phyloP scores from a whole-genome alignment of 1,139 yeast genomes.

The Geotrichum europaeum region DNA sequence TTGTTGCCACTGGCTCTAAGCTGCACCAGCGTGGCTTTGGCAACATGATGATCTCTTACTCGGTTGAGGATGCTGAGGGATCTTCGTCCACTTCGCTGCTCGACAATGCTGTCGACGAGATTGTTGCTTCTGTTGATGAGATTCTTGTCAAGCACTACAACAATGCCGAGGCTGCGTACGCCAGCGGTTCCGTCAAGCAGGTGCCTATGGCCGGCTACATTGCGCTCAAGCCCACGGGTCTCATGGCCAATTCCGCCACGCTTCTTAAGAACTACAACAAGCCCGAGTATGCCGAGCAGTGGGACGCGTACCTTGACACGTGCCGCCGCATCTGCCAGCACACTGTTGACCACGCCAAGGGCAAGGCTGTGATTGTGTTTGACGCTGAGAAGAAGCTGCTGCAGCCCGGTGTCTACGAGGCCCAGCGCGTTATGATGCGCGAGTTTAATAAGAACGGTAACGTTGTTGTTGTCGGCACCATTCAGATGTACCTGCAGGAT shows the following conservation, averaged over 20 bases:
- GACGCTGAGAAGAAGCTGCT: constrained; percentile 90
- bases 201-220: constrained; percentile 39
- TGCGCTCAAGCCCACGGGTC: constrained; percentile 91
- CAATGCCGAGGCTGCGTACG: constrained; percentile 24
- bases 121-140: constrained; percentile 54
- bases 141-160: constrained; percentile 75
- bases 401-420: constrained; percentile 86
- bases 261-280: constrained; percentile 59
- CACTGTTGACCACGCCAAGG: constrained; percentile 67
- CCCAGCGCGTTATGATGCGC: constrained; percentile 76
- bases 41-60: constrained; percentile 89
- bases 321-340: constrained; percentile 56
- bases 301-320: constrained; percentile 57
- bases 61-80: constrained; percentile 91
- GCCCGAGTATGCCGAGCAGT: constrained; percentile 48
- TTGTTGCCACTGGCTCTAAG: constrained; percentile 60
- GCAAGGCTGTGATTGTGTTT: constrained; percentile 78
- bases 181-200: constrained; percentile 46
- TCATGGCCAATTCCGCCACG: constrained; percentile 68
- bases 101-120: constrained; percentile 60
- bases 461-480: constrained; percentile 75
- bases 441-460: constrained; percentile 62
- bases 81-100: constrained; percentile 42
- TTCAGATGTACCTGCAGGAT: constrained; percentile 84
- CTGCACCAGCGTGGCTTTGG: constrained; percentile 70